Conservation (phyloP, 805 yeast species). For the Yarrowia hollandica region DNA sequence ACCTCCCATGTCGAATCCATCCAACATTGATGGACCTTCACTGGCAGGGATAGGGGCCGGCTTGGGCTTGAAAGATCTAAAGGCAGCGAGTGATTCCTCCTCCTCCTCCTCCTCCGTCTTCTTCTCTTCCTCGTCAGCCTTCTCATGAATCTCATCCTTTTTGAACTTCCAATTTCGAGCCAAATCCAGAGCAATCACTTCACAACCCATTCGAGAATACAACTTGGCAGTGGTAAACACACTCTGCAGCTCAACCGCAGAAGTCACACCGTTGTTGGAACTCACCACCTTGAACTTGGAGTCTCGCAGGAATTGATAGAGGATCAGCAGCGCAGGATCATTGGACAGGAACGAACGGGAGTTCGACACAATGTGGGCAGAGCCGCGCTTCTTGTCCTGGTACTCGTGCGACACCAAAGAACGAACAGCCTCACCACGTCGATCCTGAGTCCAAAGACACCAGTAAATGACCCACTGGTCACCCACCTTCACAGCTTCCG, state of each 20-base stretch:
- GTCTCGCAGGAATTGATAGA: conserved; percentile 63
- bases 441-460: conserved; percentile 66
- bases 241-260: conserved; percentile 55
- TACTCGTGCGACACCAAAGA: conserved; percentile 50
- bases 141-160: conserved; percentile 1
- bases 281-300: conserved; percentile 37
- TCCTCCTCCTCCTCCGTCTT: neutral
- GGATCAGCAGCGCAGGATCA: conserved; percentile 75
- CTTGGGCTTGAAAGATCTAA: neutral
- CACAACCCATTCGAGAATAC: conserved; percentile 90
- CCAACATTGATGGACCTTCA: neutral
- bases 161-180: conserved; percentile 67
- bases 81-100: conserved; percentile 8
- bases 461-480: conserved; percentile 83
- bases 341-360: conserved; percentile 54
- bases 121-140: neutral
- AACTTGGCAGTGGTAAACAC: conserved; percentile 63
- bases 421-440: conserved; percentile 55
- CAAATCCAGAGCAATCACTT: conserved; percentile 64
- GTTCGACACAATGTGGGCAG: conserved; percentile 3
- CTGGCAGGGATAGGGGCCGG: neutral
- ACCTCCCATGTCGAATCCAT: neutral
- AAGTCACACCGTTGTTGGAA: conserved; percentile 54
- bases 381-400: neutral
- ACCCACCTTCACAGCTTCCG: conserved; percentile 58